Percentiles rank a stretch among this genome's conserved stretches.
Conservation (phyloP, 139 green algal genomes). For the Spirogloea muscicola region DNA sequence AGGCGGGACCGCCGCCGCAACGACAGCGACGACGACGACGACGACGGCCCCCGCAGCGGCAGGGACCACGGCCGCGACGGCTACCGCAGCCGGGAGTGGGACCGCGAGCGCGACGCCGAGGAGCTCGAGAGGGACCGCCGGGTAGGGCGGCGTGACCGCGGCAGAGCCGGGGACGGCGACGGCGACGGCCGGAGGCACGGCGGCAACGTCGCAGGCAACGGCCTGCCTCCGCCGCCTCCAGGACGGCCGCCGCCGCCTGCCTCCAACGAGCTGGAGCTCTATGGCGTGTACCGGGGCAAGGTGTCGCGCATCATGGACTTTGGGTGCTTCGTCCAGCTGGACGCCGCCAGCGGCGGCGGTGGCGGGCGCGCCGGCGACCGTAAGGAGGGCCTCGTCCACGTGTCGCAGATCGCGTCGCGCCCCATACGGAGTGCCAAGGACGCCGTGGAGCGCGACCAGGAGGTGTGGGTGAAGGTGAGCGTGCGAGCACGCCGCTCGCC, state of each 20-base stretch:
- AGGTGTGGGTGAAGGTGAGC: slow-evolving; percentile 71
- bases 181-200: slow-evolving; percentile 30
- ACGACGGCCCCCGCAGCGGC: not conserved
- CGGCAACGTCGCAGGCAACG: not conserved
- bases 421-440: slow-evolving; percentile 68
- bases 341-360: slow-evolving; percentile 39
- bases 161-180: slow-evolving; percentile 3
- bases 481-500: no score
- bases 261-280: slow-evolving; percentile 64
- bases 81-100: no score
- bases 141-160: no score
- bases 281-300: slow-evolving; percentile 66
- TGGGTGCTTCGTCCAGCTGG: slow-evolving; percentile 92
- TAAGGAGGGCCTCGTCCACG: slow-evolving; percentile 89
- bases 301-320: slow-evolving; percentile 90
- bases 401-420: slow-evolving; percentile 76
- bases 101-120: no score
- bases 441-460: slow-evolving; percentile 64
- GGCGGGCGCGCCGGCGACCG: slow-evolving; percentile 41
- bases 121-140: no score
- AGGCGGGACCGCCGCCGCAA: no score
- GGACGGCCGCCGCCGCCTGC: slow-evolving; percentile 36
- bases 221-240: slow-evolving; percentile 14
- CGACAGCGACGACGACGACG: not conserved
- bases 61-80: not conserved